Evolutionary conservation across 2,329 filamentous ascomycete species (phyloP).

Genomic region (Penicillium sp.): DNA sequence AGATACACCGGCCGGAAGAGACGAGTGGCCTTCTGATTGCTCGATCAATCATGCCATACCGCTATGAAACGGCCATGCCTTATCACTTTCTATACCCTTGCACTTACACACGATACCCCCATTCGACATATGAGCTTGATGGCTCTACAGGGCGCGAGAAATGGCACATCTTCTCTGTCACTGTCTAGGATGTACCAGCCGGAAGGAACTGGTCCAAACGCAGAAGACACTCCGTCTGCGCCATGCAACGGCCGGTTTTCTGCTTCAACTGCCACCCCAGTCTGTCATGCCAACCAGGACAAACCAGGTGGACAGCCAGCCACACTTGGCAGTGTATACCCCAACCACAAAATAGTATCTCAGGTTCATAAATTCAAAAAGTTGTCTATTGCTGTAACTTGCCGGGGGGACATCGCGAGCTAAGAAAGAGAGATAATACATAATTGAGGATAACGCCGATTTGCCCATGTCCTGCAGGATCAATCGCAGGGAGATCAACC

Average conservation of each 20-base stretch:
- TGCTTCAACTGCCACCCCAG: too few species aligned
- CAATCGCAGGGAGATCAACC: constrained; percentile 18
- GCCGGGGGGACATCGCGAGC: constrained; percentile 27
- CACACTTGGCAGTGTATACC: too few species aligned
- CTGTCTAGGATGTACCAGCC: too few species aligned
- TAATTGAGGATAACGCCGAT: constrained; percentile 24
- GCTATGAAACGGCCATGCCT: neutral
- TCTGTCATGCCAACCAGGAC: too few species aligned
- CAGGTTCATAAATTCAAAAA: constrained; percentile 24
- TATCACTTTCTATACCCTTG: constrained; percentile 17
- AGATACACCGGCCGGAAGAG: constrained; percentile 95
- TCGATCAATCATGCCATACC: neutral
- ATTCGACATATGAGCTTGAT: too few species aligned
- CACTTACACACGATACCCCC: neutral
- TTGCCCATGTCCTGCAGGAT: constrained; percentile 15
- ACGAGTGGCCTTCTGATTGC: constrained; percentile 70
- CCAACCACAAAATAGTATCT: neutral
- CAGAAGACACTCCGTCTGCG: too few species aligned
- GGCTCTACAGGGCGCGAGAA: too few species aligned
- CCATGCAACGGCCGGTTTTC: too few species aligned
- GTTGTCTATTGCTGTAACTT: constrained; percentile 32
- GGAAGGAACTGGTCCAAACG: too few species aligned
- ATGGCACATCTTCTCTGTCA: too few species aligned
- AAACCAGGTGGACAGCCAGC: too few species aligned
- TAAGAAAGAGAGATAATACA: constrained; percentile 37